phyloP scores from a whole-genome alignment of 257 asterid species.

The Solanum arcanum region DNA sequence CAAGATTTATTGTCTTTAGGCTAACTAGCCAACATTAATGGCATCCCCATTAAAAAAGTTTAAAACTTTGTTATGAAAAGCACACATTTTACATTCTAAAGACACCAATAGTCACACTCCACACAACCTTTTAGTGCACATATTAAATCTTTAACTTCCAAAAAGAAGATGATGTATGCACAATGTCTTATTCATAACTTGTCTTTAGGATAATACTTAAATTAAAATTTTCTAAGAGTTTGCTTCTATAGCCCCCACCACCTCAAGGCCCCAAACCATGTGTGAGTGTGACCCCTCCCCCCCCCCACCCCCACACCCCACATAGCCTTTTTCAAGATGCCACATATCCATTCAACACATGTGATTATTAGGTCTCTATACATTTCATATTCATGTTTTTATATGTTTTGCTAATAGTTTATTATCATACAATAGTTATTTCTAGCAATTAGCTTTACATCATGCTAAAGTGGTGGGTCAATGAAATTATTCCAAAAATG shows the following conservation, averaged over 20 bases:
- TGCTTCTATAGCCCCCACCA: background rate
- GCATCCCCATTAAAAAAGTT: background rate
- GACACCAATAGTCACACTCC: background rate
- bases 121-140: background rate
- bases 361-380: background rate
- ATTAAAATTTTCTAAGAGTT: background rate
- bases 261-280: background rate
- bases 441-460: background rate
- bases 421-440: background rate
- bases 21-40: background rate
- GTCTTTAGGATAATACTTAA: background rate
- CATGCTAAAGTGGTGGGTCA: background rate
- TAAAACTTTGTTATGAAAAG: background rate
- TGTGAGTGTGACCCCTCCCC: background rate
- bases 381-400: background rate
- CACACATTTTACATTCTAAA: background rate
- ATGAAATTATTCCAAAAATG: background rate
- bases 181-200: background rate
- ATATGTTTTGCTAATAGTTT: background rate
- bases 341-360: background rate
- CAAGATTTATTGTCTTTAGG: background rate
- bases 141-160: background rate
- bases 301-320: background rate
- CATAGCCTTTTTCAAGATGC: background rate
- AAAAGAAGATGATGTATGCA: background rate